These are phyloP conservation scores for Camptophora hylomeconis DNA, from an alignment of 2,329 filamentous ascomycete species.

Conservation along the genomic window DNA sequence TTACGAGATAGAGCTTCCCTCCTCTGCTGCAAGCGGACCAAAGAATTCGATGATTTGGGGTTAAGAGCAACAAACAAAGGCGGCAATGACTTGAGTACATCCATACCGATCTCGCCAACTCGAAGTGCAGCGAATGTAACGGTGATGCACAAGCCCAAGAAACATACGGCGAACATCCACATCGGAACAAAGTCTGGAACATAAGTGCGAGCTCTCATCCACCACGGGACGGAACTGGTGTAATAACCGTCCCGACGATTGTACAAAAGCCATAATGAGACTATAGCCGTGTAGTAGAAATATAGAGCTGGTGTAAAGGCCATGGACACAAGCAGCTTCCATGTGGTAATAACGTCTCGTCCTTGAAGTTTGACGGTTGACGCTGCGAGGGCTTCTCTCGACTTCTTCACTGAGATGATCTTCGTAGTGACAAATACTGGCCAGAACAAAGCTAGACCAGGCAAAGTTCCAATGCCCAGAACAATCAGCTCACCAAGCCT, in stretches of 20 bases:
- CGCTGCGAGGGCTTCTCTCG: constrained; percentile 67
- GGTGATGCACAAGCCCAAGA: constrained; percentile 68
- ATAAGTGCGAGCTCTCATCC: constrained; percentile 50
- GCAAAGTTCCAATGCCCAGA: constrained; percentile 68
- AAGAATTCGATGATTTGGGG: constrained; percentile 70
- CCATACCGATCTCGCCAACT: constrained; percentile 97
- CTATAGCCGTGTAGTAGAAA: constrained; percentile 61
- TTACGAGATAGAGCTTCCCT: constrained; percentile 64
- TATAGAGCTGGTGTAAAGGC: constrained; percentile 73
- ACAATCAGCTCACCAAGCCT: constrained; percentile 64
- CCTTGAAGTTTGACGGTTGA: constrained; percentile 83
- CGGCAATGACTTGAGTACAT: constrained; percentile 87
- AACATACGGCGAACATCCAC: constrained; percentile 60
- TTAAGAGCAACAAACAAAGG: constrained; percentile 76
- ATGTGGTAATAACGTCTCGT: constrained; percentile 81
- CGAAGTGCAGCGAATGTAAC: constrained; percentile 88
- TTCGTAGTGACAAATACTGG: constrained; percentile 80
- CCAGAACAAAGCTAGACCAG: constrained; percentile 74
- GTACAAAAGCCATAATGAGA: constrained; percentile 64
- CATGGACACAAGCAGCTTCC: constrained; percentile 83
- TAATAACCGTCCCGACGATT: constrained; percentile 75
- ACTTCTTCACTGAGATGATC: constrained; percentile 68
- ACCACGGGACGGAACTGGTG: constrained; percentile 66
- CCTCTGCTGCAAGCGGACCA: constrained; percentile 61
- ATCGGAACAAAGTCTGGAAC: constrained; percentile 69